Base-by-base conservation (phyloP, 1,139 yeast species). In the Blastobotrys buckinghamii region DNA sequence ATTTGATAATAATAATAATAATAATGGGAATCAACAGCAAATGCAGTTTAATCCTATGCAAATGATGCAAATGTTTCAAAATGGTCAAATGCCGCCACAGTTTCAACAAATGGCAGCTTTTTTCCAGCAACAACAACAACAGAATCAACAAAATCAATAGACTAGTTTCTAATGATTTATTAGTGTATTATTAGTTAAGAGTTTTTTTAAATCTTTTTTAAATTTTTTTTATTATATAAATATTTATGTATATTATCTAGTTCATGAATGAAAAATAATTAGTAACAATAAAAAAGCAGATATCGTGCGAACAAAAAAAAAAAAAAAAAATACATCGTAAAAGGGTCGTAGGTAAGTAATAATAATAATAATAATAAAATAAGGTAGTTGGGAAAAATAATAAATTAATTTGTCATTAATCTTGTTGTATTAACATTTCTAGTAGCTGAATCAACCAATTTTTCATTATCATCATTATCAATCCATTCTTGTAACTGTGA, bases 111-210 rank as follows among this genome's bases (percentile, higher is more conserved):
- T 53, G 50, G 58, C 58, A 16, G 52, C 51, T 6, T 51, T 48
- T 33, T 49, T 56, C 45, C 59, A 53, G 29, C 59, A 55, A 38
- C 58, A 55, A 38, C 58, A 55, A 15, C 53, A 52, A 29, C 52
- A 53, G 30, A 27, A 47, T 10, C 40, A 44, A n/a, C 49, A 41
- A 40, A 24, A 24, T 39, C 50, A 43, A 37, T 39, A 35, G 36
- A 24, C 24, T n/a, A n/a, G n/a, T n/a, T n/a, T n/a, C n/a, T n/a
- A n/a, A n/a, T n/a, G n/a, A 13, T 45, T 20, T 19, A 8, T 19
- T n/a, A n/a, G 20, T 16, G 32, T 29, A 26, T 22, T 32, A 15
- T 38, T 39, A 39, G 17, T 24, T 43, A 42, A 34, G n/a, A 12
- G 13, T n/a, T 16, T 17, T 36, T 39, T 5, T n/a, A 26, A 39